Percentiles rank a stretch among this genome's conserved stretches.
These are phyloP conservation scores for Smittium culicis DNA, from an alignment of 371 early-diverging fungal species.

Conservation along the genomic window DNA sequence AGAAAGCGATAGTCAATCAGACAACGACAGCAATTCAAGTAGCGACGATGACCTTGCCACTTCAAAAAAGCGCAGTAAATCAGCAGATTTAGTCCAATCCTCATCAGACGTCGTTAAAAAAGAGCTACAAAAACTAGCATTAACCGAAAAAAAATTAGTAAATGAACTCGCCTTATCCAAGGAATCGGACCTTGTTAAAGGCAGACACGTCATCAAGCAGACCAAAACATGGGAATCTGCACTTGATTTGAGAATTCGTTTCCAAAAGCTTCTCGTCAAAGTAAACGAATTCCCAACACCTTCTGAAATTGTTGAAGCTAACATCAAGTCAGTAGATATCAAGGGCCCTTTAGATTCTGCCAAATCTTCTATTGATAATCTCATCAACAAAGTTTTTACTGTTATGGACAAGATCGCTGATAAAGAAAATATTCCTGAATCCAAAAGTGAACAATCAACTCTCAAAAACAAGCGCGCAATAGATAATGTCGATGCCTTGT, in stretches of 20 bases:
- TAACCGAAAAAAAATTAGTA: conserved; percentile 65
- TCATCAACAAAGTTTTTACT: conserved; percentile 19
- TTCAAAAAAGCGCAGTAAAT: conserved; percentile 8
- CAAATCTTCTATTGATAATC: conserved; percentile 11
- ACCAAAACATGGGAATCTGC: conserved; percentile 70
- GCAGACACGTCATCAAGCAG: conserved; percentile 63
- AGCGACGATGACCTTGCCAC: not conserved
- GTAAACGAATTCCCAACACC: conserved; percentile 70
- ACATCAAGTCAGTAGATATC: not conserved
- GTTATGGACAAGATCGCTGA: conserved; percentile 18
- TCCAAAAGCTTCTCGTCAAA: conserved; percentile 58
- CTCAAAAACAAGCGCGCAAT: conserved; percentile 15
- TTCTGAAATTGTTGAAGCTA: not conserved
- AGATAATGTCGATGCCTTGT: not conserved
- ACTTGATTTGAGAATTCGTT: conserved; percentile 75
- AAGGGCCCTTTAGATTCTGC: conserved; percentile 9
- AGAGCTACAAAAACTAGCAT: conserved; percentile 57
- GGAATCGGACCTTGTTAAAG: conserved; percentile 71
- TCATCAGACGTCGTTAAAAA: conserved; percentile 35
- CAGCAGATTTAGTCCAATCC: conserved; percentile 9
- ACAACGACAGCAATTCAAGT: not conserved
- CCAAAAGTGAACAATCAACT: not conserved
- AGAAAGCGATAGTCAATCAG: not conserved
- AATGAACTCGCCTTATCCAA: conserved; percentile 51
- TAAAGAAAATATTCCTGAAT: conserved; percentile 14